Conservation (phyloP, 306 rosid genomes). For the Acmispon strigosus region DNA sequence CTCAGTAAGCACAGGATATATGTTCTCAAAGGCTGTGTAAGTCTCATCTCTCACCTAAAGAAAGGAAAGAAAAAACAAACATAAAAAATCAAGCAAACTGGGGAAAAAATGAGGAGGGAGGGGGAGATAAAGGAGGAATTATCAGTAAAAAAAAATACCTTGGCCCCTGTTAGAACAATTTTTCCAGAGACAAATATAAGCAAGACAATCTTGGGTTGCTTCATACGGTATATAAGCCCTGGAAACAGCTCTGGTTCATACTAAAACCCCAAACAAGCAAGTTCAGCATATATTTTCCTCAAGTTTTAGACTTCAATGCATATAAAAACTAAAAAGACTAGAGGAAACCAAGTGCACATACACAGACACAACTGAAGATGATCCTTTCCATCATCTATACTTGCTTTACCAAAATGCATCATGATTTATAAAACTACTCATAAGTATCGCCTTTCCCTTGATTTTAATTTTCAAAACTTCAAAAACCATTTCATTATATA, state of each 20-base stretch:
- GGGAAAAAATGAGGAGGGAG: too few species aligned
- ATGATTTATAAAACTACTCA: not conserved
- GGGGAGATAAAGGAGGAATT: not conserved
- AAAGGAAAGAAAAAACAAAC: not conserved
- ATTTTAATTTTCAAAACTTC: not conserved
- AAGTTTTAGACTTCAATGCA: not conserved
- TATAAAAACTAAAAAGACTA: not conserved
- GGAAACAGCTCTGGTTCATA: constrained; percentile 98
- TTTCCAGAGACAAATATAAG: constrained; percentile 93
- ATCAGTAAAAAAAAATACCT: constrained; percentile 40
- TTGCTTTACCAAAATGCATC: not conserved
- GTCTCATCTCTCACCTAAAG: constrained; percentile 87
- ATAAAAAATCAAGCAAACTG: not conserved
- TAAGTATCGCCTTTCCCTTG: not conserved
- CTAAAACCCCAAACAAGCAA: constrained; percentile 28
- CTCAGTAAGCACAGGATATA: constrained; percentile 86
- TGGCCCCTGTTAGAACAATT: constrained; percentile 94
- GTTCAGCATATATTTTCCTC: constrained; percentile 13
- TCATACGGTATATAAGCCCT: constrained; percentile 92
- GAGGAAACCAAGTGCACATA: not conserved
- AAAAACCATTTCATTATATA: not conserved
- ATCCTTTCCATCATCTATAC: not conserved
- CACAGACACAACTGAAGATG: not conserved
- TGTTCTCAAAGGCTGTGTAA: constrained; percentile 89
- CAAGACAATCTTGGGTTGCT: constrained; percentile 92